Conservation (phyloP, 1,139 yeast species). For the Wickerhamiella pararugosa region DNA sequence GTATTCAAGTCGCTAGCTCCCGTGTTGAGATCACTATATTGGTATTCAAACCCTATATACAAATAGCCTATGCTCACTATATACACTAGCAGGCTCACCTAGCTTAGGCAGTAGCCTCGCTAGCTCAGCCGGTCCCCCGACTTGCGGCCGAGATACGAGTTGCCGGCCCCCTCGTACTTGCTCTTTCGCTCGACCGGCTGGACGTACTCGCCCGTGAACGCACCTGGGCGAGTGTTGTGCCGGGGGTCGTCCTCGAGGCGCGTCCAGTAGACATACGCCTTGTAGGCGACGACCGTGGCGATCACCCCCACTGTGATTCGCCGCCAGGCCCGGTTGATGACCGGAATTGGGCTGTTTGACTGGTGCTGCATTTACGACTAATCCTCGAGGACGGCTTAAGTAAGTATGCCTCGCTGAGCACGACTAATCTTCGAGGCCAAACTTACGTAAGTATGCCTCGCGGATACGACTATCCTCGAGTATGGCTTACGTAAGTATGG, state of each 20-base stretch:
- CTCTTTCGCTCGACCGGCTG: conserved; percentile 21
- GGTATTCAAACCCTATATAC: too few species aligned
- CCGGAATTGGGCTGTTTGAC: conserved; percentile 15
- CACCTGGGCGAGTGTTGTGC: conserved; percentile 20
- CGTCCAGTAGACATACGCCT: conserved; percentile 14
- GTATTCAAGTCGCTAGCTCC: too few species aligned
- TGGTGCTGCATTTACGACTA: conserved; percentile 10
- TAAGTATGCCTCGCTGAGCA: too few species aligned
- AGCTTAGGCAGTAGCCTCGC: too few species aligned
- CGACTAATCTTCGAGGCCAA: conserved; percentile 13
- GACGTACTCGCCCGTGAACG: conserved; percentile 22
- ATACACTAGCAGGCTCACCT: not conserved
- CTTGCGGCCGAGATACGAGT: conserved; percentile 20
- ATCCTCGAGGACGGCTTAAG: not conserved
- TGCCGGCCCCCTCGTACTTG: conserved; percentile 27
- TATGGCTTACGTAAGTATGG: not conserved
- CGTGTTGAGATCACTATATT: too few species aligned
- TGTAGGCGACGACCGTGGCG: conserved; percentile 16
- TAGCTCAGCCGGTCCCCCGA: conserved; percentile 13
- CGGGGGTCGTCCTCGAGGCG: conserved; percentile 15
- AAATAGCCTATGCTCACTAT: not conserved
- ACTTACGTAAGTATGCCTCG: conserved; percentile 10
- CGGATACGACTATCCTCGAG: not conserved
- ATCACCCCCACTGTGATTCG: conserved; percentile 19
- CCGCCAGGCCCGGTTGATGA: conserved; percentile 22